A percentile compares a stretch with the other conserved stretches of the same genome.
Conservation (phyloP, 345 rosid species). For the Corymbia maculata region DNA sequence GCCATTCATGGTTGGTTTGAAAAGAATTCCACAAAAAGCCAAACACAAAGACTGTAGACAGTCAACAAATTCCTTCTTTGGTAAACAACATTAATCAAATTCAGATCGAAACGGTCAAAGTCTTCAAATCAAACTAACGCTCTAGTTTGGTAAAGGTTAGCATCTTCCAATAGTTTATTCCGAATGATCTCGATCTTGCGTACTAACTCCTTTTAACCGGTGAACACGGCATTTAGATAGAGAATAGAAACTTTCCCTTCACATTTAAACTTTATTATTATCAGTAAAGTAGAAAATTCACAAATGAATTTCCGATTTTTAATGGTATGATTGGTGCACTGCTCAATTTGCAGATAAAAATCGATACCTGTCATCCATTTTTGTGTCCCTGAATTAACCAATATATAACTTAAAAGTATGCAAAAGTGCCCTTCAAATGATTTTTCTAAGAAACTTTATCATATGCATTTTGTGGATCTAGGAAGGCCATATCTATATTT, state of each 20-base stretch:
- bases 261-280: neutral
- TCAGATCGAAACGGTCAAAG: neutral
- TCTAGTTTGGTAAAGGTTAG: neutral
- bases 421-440: neutral
- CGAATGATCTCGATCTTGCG: neutral
- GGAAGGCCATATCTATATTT: neutral
- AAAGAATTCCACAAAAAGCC: neutral
- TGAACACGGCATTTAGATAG: neutral
- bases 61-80: neutral
- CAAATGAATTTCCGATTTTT: neutral
- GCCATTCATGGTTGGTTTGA: neutral
- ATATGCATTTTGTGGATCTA: neutral
- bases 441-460: neutral
- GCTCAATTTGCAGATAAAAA: neutral
- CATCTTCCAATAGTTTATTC: neutral
- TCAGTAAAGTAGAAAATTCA: neutral
- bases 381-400: neutral
- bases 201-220: neutral
- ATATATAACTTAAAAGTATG: neutral
- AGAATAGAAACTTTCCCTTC: neutral
- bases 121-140: neutral
- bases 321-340: neutral
- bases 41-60: neutral
- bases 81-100: neutral
- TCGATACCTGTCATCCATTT: neutral